These are phyloP conservation scores for Hypoxylon sp. DNA, from an alignment of 2,329 filamentous ascomycete species.

Conservation along the genomic window DNA sequence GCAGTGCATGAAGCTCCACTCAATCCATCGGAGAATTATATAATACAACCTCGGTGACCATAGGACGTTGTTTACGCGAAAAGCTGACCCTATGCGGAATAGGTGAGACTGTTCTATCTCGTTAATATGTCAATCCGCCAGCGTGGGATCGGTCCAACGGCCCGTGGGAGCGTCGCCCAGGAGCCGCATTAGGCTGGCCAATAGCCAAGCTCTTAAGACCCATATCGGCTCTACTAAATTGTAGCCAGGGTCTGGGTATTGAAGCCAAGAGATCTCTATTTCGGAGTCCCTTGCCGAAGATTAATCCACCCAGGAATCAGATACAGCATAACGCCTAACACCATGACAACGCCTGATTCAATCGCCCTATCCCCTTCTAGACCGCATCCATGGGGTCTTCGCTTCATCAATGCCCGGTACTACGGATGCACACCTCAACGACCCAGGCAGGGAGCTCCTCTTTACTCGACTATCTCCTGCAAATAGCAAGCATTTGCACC, in stretches of 20 bases:
- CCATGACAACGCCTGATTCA: conserved; percentile 43
- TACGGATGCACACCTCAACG: conserved; percentile 33
- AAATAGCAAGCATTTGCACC: conserved; percentile 33
- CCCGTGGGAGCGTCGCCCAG: conserved; percentile 49
- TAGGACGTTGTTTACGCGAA: conserved; percentile 31
- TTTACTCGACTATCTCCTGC: conserved; percentile 23
- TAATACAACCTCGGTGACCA: conserved; percentile 48
- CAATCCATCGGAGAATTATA: conserved; percentile 37
- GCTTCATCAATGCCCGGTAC: conserved; percentile 30
- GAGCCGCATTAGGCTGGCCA: conserved; percentile 43
- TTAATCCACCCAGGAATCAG: conserved; percentile 34
- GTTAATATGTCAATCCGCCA: conserved; percentile 30
- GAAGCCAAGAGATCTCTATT: conserved; percentile 44
- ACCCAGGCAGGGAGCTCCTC: conserved; percentile 30
- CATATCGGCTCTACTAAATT: conserved; percentile 41
- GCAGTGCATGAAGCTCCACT: conserved; percentile 23
- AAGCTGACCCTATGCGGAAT: conserved; percentile 43
- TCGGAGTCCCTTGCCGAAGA: conserved; percentile 47
- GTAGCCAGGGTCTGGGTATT: conserved; percentile 35
- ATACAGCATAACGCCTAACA: conserved; percentile 31
- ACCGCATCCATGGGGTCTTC: conserved; percentile 29
- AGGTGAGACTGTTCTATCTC: conserved; percentile 33
- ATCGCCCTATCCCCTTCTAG: conserved; percentile 36
- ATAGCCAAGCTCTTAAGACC: conserved; percentile 31
- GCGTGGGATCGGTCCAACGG: conserved; percentile 50